phyloP scores from a whole-genome alignment of 768 basidiomycete genomes.

The Hygrophoropsis aurantiaca region DNA sequence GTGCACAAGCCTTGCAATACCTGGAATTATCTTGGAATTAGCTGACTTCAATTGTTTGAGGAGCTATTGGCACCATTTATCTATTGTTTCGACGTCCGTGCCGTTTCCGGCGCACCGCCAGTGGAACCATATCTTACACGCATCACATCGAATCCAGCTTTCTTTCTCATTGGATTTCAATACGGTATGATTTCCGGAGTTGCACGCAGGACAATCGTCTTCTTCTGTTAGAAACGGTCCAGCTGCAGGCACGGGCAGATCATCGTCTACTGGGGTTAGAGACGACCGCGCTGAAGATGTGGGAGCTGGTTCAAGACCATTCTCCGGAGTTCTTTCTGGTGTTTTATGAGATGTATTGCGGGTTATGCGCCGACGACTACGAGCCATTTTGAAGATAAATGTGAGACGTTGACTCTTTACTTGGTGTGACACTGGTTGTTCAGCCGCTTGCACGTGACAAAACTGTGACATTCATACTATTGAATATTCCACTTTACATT shows the following conservation, averaged over 20 bases:
- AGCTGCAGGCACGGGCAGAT: constrained; percentile 13
- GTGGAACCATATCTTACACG: constrained; percentile 81
- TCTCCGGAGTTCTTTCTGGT: constrained; percentile 31
- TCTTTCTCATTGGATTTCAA: constrained; percentile 54
- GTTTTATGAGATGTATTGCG: constrained; percentile 37
- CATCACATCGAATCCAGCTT: constrained; percentile 81
- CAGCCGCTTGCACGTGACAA: too few relatives aligned
- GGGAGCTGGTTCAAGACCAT: constrained; percentile 30
- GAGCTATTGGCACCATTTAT: constrained; percentile 56
- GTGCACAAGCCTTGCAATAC: constrained; percentile 69
- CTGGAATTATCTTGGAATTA: constrained; percentile 33
- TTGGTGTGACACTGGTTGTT: too few relatives aligned
- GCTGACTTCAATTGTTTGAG: constrained; percentile 9
- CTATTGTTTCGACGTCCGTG: constrained; percentile 63
- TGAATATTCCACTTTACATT: too few relatives aligned
- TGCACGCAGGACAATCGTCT: constrained; percentile 54
- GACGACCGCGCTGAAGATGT: constrained; percentile 29
- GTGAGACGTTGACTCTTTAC: too few relatives aligned
- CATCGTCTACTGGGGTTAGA: constrained; percentile 19
- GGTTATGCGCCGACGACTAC: constrained; percentile 42
- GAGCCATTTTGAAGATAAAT: constrained; percentile 43
- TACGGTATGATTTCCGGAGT: constrained; percentile 30
- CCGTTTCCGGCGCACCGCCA: constrained; percentile 77
- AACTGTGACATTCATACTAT: too few relatives aligned
- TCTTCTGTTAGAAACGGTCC: constrained; percentile 16